Conservation (phyloP, 2,329 filamentous ascomycete genomes). For the Microcera coccophila region DNA sequence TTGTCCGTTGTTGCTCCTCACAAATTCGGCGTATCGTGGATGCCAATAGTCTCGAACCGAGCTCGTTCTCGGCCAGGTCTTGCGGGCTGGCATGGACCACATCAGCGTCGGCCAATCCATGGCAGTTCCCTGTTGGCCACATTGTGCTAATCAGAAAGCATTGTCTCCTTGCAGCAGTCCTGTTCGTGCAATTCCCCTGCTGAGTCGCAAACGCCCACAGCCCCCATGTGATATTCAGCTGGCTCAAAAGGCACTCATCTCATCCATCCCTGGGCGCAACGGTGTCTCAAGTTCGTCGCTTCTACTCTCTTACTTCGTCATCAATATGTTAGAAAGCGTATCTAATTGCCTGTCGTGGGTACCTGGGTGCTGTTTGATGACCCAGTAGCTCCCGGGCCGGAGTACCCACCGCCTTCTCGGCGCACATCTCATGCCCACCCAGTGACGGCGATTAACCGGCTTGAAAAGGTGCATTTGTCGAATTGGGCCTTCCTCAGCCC, state of each 20-base stretch:
- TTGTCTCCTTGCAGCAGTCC: slow-evolving; percentile 16
- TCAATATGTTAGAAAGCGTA: no score
- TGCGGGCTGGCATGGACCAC: slow-evolving; percentile 6
- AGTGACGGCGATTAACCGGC: neutral
- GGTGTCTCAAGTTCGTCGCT: no score
- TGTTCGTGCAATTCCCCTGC: slow-evolving; percentile 11
- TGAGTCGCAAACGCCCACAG: slow-evolving; percentile 16
- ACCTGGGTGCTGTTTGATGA: neutral
- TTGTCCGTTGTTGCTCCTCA: slow-evolving; percentile 1
- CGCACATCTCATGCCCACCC: neutral
- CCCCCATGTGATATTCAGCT: slow-evolving; percentile 16
- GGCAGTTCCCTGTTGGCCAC: slow-evolving; percentile 2
- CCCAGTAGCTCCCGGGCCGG: neutral
- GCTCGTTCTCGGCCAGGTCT: slow-evolving; percentile 7
- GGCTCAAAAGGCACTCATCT: neutral
- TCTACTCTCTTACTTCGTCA: no score
- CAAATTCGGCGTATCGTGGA: slow-evolving; percentile 1
- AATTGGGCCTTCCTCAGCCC: neutral
- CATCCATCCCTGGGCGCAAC: slow-evolving; percentile 7
- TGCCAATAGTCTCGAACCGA: slow-evolving; percentile 6
- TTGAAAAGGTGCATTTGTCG: neutral
- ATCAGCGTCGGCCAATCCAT: neutral
- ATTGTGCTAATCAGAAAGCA: slow-evolving; percentile 13
- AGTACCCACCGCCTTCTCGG: neutral
- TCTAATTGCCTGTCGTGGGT: no score